These are phyloP conservation scores for Boletellus sp. DNA, from an alignment of 768 basidiomycete species.

Conservation along the genomic window DNA sequence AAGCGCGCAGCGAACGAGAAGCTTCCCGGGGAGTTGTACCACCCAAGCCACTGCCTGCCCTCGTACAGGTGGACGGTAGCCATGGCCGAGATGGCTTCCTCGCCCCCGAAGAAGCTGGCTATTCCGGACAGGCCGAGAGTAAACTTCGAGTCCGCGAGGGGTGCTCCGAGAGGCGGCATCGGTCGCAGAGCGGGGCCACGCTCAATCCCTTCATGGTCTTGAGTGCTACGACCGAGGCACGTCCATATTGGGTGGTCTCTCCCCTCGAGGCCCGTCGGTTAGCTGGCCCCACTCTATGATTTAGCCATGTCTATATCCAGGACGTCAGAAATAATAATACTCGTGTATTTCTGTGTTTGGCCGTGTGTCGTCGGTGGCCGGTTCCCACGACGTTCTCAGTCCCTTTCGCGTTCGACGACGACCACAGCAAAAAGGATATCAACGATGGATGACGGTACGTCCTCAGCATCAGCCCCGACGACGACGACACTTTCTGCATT, in stretches of 20 bases:
- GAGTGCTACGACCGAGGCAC: too few species aligned
- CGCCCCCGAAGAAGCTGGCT: slow-evolving; percentile 35
- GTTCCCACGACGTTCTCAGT: neutral
- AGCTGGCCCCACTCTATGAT: too few species aligned
- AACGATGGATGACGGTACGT: slow-evolving; percentile 75
- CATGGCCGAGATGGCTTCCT: slow-evolving; percentile 35
- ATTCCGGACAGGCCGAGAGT: slow-evolving; percentile 29
- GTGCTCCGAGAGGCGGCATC: slow-evolving; percentile 21
- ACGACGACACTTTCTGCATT: slow-evolving; percentile 50
- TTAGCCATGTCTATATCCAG: too few species aligned
- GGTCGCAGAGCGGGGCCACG: neutral
- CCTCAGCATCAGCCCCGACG: slow-evolving; percentile 71
- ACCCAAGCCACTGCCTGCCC: slow-evolving; percentile 34
- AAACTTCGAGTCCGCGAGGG: slow-evolving; percentile 12
- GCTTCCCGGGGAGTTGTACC: slow-evolving; percentile 36
- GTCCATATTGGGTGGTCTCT: slow-evolving; percentile 1
- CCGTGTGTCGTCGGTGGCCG: slow-evolving; percentile 13
- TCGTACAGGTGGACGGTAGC: slow-evolving; percentile 31
- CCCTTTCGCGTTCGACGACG: slow-evolving; percentile 9
- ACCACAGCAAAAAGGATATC: slow-evolving; percentile 27
- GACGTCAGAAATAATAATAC: too few species aligned
- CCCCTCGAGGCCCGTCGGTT: neutral
- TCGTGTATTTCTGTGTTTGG: slow-evolving; percentile 9
- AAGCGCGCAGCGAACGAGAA: slow-evolving; percentile 31
- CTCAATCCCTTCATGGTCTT: too few species aligned